Conservation (phyloP, 805 yeast species). For the Saccharomycopsis schoenii region DNA sequence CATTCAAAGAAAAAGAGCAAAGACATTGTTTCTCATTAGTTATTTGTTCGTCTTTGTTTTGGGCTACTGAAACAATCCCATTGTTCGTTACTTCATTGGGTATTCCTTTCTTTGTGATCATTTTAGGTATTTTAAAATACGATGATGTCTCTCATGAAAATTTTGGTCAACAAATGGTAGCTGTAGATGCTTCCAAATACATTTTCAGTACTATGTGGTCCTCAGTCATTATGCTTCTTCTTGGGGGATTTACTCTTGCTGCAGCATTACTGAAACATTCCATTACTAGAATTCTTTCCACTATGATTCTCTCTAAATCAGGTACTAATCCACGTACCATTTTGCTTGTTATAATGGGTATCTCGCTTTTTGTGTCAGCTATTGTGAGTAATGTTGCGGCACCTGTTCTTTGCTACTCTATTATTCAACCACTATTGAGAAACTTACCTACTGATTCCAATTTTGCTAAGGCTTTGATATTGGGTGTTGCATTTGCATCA, state of each 20-base stretch:
- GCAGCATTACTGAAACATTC: conserved; percentile 90
- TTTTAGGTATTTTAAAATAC: conserved; percentile 54
- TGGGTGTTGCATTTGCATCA: conserved; percentile 90
- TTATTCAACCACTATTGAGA: conserved; percentile 81
- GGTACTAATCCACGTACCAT: conserved; percentile 80
- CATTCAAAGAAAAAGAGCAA: conserved; percentile 45
- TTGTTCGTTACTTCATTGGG: conserved; percentile 79
- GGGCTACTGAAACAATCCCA: conserved; percentile 97
- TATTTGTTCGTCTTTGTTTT: conserved; percentile 69
- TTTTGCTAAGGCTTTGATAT: conserved; percentile 73
- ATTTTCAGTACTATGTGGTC: conserved; percentile 91
- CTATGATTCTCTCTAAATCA: conserved; percentile 69
- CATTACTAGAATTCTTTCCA: conserved; percentile 78
- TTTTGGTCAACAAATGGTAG: conserved; percentile 33
- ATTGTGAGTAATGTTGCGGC: conserved; percentile 98
- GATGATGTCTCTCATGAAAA: conserved; percentile 24
- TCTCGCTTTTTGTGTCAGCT: conserved; percentile 80
- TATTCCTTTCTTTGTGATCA: conserved; percentile 76
- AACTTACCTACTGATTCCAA: conserved; percentile 72
- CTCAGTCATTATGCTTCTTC: conserved; percentile 76
- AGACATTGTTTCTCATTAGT: conserved; percentile 79
- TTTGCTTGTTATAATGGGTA: conserved; percentile 72
- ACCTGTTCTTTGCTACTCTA: conserved; percentile 85
- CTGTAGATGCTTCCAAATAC: conserved; percentile 59
- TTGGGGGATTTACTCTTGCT: conserved; percentile 93